Base-by-base conservation (phyloP, 306 rosid species). In the Clitoria ternatea region DNA sequence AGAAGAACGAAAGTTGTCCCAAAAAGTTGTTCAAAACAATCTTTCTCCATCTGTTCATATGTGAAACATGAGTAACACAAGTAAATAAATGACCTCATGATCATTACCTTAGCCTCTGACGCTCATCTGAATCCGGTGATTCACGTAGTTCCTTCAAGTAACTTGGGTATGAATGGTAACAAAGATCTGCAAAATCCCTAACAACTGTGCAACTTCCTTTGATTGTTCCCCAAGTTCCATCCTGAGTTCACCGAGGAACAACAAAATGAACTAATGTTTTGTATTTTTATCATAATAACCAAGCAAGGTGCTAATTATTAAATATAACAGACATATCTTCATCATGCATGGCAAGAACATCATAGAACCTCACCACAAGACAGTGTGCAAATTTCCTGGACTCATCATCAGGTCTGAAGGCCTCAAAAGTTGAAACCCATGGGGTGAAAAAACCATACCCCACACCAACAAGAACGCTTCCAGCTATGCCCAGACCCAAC, bases 401-500 rank as follows among this genome's bases (percentile, higher is more conserved):
- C 77, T 82, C 90, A 14, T 82, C 61, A 18, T 75, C 88, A 48
- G 77, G 64, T 77, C 97, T 84, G 61, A 91, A 89, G 73, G 97
- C 96, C 85, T 91, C 97, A 70, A 91, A 91, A 43, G 93, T 84
- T 48, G 97, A 84, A 74, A 91, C 87, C 91, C 92, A 91, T 20
- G 97, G 97, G 11, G 97, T 84, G 29, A 89, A 85, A 52, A 89
- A 89, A 12, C 97, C 97, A 82, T 91, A 89, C 52, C 96, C 97
- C 29, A 85, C 56, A 14, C 87, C 97, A 60, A 87, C 85, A 73
- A 91, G 85, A 77, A 82, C 84, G 63, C 91, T 91, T 72, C 89
- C 97, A 60, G 70, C 88, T 68, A 87, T 80, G 80, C 96, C 85
- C 32, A 91, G 79, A 65, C 87, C 93, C 88, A 91, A 75, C 97